Base-by-base conservation (phyloP, 2,329 filamentous ascomycete genomes). In the Dryadomyces quercivorus region DNA sequence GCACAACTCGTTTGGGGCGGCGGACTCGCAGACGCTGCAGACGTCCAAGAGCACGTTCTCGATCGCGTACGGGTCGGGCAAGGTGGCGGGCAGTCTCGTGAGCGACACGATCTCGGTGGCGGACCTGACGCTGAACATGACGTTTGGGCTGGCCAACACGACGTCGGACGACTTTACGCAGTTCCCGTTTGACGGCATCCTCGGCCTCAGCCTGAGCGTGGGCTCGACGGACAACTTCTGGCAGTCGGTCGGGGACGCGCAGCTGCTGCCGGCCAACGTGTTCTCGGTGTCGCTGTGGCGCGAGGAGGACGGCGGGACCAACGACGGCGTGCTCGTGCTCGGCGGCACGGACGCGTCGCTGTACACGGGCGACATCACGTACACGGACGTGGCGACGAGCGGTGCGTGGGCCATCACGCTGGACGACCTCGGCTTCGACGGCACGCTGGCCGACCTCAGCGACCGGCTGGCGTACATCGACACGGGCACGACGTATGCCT, bases 121-220 rank as follows among this genome's bases (percentile, higher is more conserved):
- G 2, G 81, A 80, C 16, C 72, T 91, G 58, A 77, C 74, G 45
- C 64, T 88, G 15, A 66, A 75, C 2, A 75, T 89, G 61, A 73
- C 79, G 3, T 87, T 95, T 62, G 90, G 90, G 5, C 69, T 91
- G 56, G 88, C 86, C 21, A 78, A 77, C 38, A 76, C 76, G 22
- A 86, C 86, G 2, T 89, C 87, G 1, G 69, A 80, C 52, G 83
- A 93, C 59, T 95, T 95, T 66, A 69, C 73, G 31, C 77, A 78
- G 52, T 95, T 92, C 62, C 85, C 88, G 1, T 90, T 95, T 67
- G 90, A 95, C 65, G 90, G 90, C 22, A 94, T 95, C 50, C 71
- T 95, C 2, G 90, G 89, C 4, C 70, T 95, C 22, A 85, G 86
- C 16, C 82, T 84, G 61, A 77, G 76, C 57, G 71, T 74, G 12